Base-by-base conservation (phyloP, 371 early-diverging fungal species). In the Basidiobolus heterosporus region DNA sequence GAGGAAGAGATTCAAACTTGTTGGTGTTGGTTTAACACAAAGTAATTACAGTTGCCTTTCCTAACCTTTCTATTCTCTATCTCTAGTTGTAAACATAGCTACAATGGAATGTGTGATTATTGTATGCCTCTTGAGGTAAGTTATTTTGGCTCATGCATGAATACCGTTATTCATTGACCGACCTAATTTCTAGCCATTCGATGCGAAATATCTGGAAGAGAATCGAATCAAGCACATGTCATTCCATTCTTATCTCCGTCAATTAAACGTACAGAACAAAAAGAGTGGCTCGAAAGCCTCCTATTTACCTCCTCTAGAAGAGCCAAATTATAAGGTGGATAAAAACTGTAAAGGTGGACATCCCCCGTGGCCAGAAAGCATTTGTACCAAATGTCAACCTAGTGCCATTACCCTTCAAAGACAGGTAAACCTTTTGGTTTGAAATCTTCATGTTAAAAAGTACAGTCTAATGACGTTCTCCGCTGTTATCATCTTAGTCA, bases 341-440 rank as follows among this genome's bases (percentile, higher is more conserved):
- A 57, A 67, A 13, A 80, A 79, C 23, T 97, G 97, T 59, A 69
- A 72, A 1, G 72, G 77, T 7, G 80, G 83, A 0, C 95, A 95
- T 61, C 78, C 79, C 6, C 80, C 89, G 44, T 94, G 87, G 82
- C 95, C 95, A 2, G 80, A 72, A 47, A 85, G 92, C 30, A 93
- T 97, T 49, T 97, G 97, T 68, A 85, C 91, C 14, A 93, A 94
- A 56, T 97, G 97, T 55, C 97, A 97, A 57, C 97, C 97, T 6
- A 81, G 85, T 46, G 88, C 97, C 1, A 76, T 94, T 36, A 84
- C 91, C 1, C 61, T 97, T 41, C 86, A 90, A 53, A 70, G 74
- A 22, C 93, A 93, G 72, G 85, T 82, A 65, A 40, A n/a, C n/a
- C n/a, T n/a, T n/a, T n/a, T n/a, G n/a, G n/a, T n/a, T n/a, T n/a